phyloP scores from a whole-genome alignment of 2,329 filamentous ascomycete genomes.

The Hypoxylon sp. region DNA sequence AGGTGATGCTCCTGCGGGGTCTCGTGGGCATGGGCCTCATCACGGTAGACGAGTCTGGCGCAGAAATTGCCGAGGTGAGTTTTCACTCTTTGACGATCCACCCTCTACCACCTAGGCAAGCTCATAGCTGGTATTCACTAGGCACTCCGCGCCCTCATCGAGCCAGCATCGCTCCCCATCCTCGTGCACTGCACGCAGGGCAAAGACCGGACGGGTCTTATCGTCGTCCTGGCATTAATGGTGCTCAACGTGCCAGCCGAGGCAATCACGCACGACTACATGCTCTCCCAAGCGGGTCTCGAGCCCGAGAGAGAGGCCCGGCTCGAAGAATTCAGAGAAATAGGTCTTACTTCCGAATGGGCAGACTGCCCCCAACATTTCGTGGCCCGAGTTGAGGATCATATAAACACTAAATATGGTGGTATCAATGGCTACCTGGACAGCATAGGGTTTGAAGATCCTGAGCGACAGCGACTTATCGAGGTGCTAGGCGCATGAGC shows the following conservation, averaged over 20 bases:
- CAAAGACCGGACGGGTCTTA: slow-evolving; percentile 85
- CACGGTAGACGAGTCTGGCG: slow-evolving; percentile 76
- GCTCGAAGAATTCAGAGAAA: slow-evolving; percentile 75
- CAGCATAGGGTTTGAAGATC: slow-evolving; percentile 69
- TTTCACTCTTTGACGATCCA: background rate
- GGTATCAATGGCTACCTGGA: slow-evolving; percentile 77
- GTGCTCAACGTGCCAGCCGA: slow-evolving; percentile 69
- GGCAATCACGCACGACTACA: slow-evolving; percentile 80
- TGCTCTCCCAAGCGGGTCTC: slow-evolving; percentile 73
- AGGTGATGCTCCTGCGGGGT: slow-evolving; percentile 81
- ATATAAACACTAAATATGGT: slow-evolving; percentile 75
- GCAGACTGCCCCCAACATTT: slow-evolving; percentile 75
- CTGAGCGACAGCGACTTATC: slow-evolving; percentile 60
- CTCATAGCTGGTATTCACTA: slow-evolving; percentile 41
- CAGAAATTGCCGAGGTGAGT: slow-evolving; percentile 68
- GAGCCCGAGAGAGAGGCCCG: slow-evolving; percentile 73
- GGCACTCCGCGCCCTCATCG: slow-evolving; percentile 65
- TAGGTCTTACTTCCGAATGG: slow-evolving; percentile 83
- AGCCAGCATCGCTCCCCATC: slow-evolving; percentile 70
- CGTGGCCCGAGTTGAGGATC: slow-evolving; percentile 69
- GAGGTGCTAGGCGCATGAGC: slow-evolving; percentile 60
- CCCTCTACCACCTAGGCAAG: background rate
- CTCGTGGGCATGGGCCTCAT: slow-evolving; percentile 78
- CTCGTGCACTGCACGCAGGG: slow-evolving; percentile 90
- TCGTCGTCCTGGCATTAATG: slow-evolving; percentile 77